Base-by-base conservation (phyloP, 176 grass and related monocot species). In the Lolium multiflorum region DNA sequence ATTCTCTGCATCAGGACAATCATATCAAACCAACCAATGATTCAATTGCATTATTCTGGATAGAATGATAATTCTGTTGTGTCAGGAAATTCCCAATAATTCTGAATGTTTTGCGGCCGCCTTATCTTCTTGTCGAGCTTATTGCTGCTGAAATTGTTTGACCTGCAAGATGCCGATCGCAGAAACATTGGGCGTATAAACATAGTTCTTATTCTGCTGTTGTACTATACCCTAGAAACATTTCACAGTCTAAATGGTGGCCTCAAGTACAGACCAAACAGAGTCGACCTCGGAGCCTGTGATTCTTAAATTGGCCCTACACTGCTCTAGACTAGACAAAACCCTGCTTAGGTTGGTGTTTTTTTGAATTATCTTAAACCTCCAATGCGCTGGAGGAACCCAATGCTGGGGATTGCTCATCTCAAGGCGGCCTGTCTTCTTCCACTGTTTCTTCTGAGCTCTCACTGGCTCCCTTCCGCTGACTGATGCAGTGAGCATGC, bases 21-120 rank as follows among this genome's bases (percentile, higher is more conserved):
- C 31, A 78, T 85, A 76, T 35, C 64, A 6, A 18, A 69, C 47
- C 72, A 77, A 60, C 56, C 59, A 68, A 44, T 77, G 16, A 61
- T 63, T 35, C 52, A 50, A 9, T 21, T 46, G 44, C 52, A 85
- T 85, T 76, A 88, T 88, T 78, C 56, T 52, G 57, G 67, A 76
- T 80, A 79, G 17, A 35, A 35, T 35, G 65, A 7, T 70, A 63
- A 66, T 84, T 88, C 59, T 28, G 4, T 24, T 49, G 22, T 91
- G 76, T 91, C 85, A 91, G 89, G 71, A 37, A 7, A 65, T 64
- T 47, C 62, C 22, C 50, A 63, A 88, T 85, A 39, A 82, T 91
- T 85, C 77, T 55, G 54, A 21, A 55, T 60, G 22, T 20, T 63
- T 72, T 65, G 55, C 31, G 54, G n/a, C 25, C 55, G 83, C 82